A percentile compares a stretch with the other conserved stretches of the same genome.
Evolutionary conservation across 2,329 filamentous ascomycete species (phyloP).

Genomic region (Amphichorda felina): DNA sequence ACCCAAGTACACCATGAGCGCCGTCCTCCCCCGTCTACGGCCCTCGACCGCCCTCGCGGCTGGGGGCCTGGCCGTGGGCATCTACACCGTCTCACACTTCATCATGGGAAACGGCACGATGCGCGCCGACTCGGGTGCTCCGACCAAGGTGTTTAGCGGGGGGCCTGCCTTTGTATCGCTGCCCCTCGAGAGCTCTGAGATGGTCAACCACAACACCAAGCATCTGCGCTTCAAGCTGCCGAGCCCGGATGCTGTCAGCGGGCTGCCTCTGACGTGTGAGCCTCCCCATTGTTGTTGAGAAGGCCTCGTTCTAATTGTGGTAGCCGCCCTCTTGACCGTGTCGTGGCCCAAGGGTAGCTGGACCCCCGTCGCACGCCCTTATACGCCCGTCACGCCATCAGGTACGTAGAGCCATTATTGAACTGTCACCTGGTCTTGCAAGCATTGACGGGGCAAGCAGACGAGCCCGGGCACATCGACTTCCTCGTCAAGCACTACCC

Average conservation of each 20-base stretch:
- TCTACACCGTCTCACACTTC: too few relatives aligned
- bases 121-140: too few relatives aligned
- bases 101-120: too few relatives aligned
- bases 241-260: slow-evolving; percentile 29
- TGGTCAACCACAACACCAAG: slow-evolving; percentile 48
- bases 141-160: slow-evolving; percentile 14
- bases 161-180: slow-evolving; percentile 32
- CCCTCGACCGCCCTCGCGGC: too few relatives aligned
- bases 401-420: slow-evolving; percentile 17
- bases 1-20: too few relatives aligned
- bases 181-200: slow-evolving; percentile 35
- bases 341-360: slow-evolving; percentile 44
- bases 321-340: slow-evolving; percentile 44
- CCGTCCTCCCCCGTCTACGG: too few relatives aligned
- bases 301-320: too few relatives aligned
- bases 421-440: not conserved
- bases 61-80: too few relatives aligned
- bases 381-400: slow-evolving; percentile 48
- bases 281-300: not conserved
- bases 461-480: slow-evolving; percentile 46
- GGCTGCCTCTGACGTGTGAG: slow-evolving; percentile 37
- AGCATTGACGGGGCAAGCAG: slow-evolving; percentile 16
- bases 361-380: slow-evolving; percentile 51
- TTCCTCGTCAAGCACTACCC: slow-evolving; percentile 60
- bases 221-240: slow-evolving; percentile 43